These are phyloP conservation scores for Iris pallida DNA, from an alignment of 116 monocot genomes.

Conservation along the genomic window DNA sequence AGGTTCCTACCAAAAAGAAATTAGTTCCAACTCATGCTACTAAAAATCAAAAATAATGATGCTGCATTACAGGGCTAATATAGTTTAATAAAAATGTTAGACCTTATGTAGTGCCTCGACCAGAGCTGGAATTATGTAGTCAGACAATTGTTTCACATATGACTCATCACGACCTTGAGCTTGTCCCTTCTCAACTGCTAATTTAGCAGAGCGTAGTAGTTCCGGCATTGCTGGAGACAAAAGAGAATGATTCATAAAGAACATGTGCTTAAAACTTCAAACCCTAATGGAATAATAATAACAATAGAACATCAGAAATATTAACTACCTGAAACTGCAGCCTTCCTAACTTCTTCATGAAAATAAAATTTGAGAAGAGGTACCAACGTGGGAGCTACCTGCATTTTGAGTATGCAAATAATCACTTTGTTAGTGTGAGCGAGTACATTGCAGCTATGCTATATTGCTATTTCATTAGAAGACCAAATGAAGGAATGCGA, in stretches of 20 bases:
- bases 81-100: not conserved
- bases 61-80: not conserved
- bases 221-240: constrained; percentile 75
- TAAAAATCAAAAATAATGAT: not conserved
- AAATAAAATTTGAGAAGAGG: constrained; percentile 98
- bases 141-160: constrained; percentile 83
- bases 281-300: not conserved
- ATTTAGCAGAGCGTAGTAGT: constrained; percentile 76
- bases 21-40: not conserved
- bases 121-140: constrained; percentile 81
- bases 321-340: constrained; percentile 82
- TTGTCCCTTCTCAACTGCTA: constrained; percentile 78
- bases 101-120: constrained; percentile 98
- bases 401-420: constrained; percentile 11
- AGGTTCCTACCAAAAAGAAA: constrained; percentile 58
- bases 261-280: not conserved
- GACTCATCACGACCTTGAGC: constrained; percentile 76
- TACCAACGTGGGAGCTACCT: constrained; percentile 94
- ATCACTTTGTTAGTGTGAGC: not conserved
- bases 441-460: not conserved
- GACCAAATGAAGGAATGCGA: not conserved
- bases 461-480: not conserved
- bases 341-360: constrained; percentile 93
- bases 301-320: not conserved
- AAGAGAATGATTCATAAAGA: constrained; percentile 7